Evolutionary conservation across 768 basidiomycete species (phyloP), one percentile per base, ranked within the genome.

Genomic region (Pleurotus djamor): DNA sequence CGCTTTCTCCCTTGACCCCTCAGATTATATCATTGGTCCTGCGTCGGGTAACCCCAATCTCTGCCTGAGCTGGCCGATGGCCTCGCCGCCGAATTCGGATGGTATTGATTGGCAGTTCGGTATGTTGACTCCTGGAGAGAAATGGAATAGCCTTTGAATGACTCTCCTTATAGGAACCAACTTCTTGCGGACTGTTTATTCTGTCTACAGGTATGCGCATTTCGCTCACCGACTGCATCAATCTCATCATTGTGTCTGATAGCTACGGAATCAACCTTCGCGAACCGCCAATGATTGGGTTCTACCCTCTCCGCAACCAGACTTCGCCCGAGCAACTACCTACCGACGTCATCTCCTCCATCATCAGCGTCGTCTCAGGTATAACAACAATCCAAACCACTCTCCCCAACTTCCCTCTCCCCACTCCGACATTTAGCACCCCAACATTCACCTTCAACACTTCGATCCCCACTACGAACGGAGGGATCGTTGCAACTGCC

Each of bases 31-130:
- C 49, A 87, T 92, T 56, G 91, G 89, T 17, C 86, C 87, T 54
- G 77, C 85, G 8, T 74, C 76, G 47, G 85, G 85, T 6, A 79
- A 87, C 67, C 86, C 89, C 0, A 77, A 80, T 60, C 69, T 90
- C 12, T 93, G 91, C 71, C 72, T 92, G 45, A 75, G 88, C 28
- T 93, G 91, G 91, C 91, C 90, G 0, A 76, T 73, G 62, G 89
- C 89, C 4, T 71, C 75, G 16, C 77, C 84, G 6, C 91, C 89
- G 0, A 87, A 78, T 59, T 62, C 85, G 12, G 87, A 92, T 69
- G 91, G 89, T 12, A 80, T 93, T 55, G 91, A 93, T 65, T 93
- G 91, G 91, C 89, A 92, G 69, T 76, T 93, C 51, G 90, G 89
- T 87, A 63, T 32, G 71, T 60, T n/a, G 5, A 14, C 8, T 17